These are phyloP conservation scores for Forsythia suspensa DNA, from an alignment of 257 asterid genomes.

Conservation along the genomic window DNA sequence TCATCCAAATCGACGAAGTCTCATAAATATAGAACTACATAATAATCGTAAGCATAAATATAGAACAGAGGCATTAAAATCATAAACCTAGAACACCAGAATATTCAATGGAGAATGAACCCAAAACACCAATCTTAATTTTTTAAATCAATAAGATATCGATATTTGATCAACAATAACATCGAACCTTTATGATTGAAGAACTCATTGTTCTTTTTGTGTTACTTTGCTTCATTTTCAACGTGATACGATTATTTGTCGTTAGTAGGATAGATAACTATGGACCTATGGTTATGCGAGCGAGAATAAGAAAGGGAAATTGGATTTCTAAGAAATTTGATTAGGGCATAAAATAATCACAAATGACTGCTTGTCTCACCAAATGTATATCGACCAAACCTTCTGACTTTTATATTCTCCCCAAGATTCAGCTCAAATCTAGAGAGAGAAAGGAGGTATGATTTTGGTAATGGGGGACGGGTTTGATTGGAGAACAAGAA, in stretches of 20 bases:
- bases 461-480: no score
- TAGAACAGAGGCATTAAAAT: not conserved
- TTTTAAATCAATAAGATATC: not conserved
- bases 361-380: no score
- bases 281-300: not conserved
- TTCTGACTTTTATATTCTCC: no score
- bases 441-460: no score
- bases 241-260: not conserved
- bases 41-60: not conserved
- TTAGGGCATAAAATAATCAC: not conserved
- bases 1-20: slow-evolving; percentile 15
- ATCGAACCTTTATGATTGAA: not conserved
- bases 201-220: not conserved
- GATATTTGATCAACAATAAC: not conserved
- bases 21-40: not conserved
- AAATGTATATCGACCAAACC: no score
- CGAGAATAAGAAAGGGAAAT: not conserved
- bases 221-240: not conserved
- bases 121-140: not conserved
- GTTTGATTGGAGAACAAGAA: no score
- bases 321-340: not conserved
- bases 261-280: not conserved
- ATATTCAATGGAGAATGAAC: not conserved
- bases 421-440: no score
- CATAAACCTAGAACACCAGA: slow-evolving; percentile 17